Evolutionary conservation across 179 eudicot genomes (phyloP).

Genomic region (Amaranthus tricolor): DNA sequence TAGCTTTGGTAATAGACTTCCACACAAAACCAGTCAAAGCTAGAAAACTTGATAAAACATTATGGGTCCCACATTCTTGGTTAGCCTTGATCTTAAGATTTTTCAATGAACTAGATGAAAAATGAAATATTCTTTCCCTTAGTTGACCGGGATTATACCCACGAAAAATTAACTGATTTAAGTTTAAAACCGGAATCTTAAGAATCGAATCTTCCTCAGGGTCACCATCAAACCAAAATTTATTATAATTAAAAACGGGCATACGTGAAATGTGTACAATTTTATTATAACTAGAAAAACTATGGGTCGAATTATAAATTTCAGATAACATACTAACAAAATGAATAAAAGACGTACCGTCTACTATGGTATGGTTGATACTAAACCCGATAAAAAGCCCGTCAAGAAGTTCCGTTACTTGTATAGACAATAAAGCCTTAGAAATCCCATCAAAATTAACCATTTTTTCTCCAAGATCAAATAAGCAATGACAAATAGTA

Average conservation of each 20-base stretch:
- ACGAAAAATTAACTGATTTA: neutral
- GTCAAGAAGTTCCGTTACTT: conserved; percentile 19
- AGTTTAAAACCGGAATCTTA: conserved; percentile 11
- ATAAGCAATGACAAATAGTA: neutral
- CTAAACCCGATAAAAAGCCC: conserved; percentile 23
- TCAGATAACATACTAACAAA: conserved; percentile 15
- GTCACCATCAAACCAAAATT: neutral
- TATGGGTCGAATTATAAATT: neutral
- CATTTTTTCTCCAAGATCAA: conserved; percentile 17
- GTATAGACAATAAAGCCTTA: conserved; percentile 13
- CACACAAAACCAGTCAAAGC: conserved; percentile 11
- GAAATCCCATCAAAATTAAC: conserved; percentile 14
- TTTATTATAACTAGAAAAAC: neutral
- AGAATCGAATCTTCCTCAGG: neutral
- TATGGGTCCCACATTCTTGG: neutral
- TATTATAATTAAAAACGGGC: conserved; percentile 7
- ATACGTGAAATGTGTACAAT: neutral
- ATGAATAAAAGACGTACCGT: conserved; percentile 20
- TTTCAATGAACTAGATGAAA: neutral
- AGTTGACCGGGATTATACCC: neutral
- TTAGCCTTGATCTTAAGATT: conserved; percentile 13
- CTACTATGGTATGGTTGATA: conserved; percentile 14
- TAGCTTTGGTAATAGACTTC: conserved; percentile 15
- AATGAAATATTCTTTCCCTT: conserved; percentile 15
- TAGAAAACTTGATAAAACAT: conserved; percentile 14